Percentiles rank a stretch among this genome's conserved stretches.
These are phyloP conservation scores for Melampsora occidentalis DNA, from an alignment of 1,284 basidiomycete species.

Conservation along the genomic window DNA sequence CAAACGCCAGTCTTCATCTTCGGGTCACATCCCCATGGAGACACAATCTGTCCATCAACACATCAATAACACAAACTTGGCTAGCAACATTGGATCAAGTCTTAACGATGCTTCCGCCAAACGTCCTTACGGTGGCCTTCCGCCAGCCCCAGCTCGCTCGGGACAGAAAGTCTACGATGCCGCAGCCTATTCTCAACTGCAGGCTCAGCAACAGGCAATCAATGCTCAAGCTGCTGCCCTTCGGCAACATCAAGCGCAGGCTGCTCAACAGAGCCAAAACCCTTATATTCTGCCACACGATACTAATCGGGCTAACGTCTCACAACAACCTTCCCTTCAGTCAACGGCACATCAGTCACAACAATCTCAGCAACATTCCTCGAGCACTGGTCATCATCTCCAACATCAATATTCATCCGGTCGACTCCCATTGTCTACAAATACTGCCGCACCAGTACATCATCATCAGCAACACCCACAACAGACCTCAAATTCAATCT, in stretches of 20 bases:
- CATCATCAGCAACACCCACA: constrained; percentile 26
- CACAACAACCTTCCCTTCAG: constrained; percentile 40
- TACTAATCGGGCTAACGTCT: constrained; percentile 26
- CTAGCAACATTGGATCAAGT: constrained; percentile 56
- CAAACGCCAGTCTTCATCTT: constrained; percentile 53
- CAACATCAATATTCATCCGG: constrained; percentile 46
- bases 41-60: constrained; percentile 44
- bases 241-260: constrained; percentile 54
- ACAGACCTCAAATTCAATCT: background rate
- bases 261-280: constrained; percentile 48
- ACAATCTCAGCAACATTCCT: constrained; percentile 46
- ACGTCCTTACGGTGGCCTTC: constrained; percentile 88
- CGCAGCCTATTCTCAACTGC: constrained; percentile 87
- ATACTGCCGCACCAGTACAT: constrained; percentile 19
- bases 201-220: constrained; percentile 88
- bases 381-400: constrained; percentile 47
- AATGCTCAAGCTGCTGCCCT: constrained; percentile 63
- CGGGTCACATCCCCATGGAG: constrained; percentile 8
- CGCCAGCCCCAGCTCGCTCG: constrained; percentile 64
- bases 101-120: constrained; percentile 58
- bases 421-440: constrained; percentile 30
- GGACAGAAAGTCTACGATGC: constrained; percentile 86
- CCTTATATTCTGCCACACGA: constrained; percentile 47
- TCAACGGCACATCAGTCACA: constrained; percentile 54
- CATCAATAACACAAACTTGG: constrained; percentile 48